These are phyloP conservation scores for Ochromonas danica DNA, from an alignment of 108 stramenopile genomes.

Conservation along the genomic window DNA sequence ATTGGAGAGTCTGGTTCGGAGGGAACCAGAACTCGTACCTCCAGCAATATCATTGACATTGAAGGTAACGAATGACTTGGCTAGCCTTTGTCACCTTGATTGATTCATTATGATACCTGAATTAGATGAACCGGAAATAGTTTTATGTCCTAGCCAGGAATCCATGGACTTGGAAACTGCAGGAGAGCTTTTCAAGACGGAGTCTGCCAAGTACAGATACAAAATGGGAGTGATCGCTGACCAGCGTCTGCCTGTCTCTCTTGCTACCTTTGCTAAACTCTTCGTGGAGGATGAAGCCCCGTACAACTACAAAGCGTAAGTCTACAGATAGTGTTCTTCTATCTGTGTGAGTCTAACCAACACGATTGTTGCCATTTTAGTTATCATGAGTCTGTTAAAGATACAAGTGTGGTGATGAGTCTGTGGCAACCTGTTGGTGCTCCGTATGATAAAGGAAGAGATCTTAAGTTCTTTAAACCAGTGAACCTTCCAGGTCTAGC, in stretches of 20 bases:
- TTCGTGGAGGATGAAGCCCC: not conserved
- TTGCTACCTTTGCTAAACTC: not conserved
- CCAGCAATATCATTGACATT: not conserved
- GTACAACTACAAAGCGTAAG: not conserved
- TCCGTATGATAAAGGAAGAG: not conserved
- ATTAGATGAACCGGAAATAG: not conserved
- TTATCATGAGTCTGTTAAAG: constrained; percentile 2
- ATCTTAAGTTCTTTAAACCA: not conserved
- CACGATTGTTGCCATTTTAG: too few relatives aligned
- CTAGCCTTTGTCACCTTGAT: too few relatives aligned
- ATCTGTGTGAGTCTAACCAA: too few relatives aligned
- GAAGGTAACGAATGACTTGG: not conserved
- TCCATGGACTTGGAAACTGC: not conserved
- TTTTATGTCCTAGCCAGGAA: not conserved
- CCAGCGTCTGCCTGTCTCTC: not conserved
- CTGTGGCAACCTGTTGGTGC: not conserved
- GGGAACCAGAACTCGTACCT: not conserved
- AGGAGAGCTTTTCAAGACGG: too few relatives aligned
- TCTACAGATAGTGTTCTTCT: not conserved
- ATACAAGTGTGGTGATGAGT: constrained; percentile 10
- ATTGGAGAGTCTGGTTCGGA: not conserved
- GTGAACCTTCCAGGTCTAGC: not conserved
- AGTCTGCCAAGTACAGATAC: not conserved
- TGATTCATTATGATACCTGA: not conserved
- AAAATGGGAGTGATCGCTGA: not conserved